Conservation (phyloP, 495 filamentous ascomycete genomes). For the Penicillium samsonianum region DNA sequence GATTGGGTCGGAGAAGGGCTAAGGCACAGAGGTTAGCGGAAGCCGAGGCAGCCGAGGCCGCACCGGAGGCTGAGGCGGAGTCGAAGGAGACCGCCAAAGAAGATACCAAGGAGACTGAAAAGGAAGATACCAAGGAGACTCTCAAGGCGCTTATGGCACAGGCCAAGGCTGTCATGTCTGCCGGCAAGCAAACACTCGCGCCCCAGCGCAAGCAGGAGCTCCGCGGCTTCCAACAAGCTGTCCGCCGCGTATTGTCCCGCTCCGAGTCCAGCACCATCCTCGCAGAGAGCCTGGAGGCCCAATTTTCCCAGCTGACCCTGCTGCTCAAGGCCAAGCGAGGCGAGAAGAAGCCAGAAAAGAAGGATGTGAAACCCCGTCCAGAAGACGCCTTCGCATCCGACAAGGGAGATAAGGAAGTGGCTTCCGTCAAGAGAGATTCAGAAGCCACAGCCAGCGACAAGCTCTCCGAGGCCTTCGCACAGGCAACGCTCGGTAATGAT, state of each 20-base stretch:
- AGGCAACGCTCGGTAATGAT: constrained; percentile 40
- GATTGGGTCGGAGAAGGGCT: constrained; percentile 27
- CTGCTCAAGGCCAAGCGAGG: constrained; percentile 44
- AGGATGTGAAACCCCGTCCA: constrained; percentile 1
- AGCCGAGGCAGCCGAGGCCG: constrained; percentile 26
- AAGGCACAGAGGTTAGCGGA: constrained; percentile 28
- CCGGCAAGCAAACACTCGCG: constrained; percentile 49
- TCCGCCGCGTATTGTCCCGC: constrained; percentile 55
- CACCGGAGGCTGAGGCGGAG: constrained; percentile 25
- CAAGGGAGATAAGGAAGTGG: constrained; percentile 4
- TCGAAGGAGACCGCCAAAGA: constrained; percentile 28
- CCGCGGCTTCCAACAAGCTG: constrained; percentile 56
- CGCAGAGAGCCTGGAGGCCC: constrained; percentile 52
- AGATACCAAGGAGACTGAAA: constrained; percentile 31
- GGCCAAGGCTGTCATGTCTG: constrained; percentile 55
- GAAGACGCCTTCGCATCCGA: constrained; percentile 7
- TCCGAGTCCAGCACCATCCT: constrained; percentile 44
- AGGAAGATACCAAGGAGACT: constrained; percentile 42
- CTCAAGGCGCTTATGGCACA: constrained; percentile 54
- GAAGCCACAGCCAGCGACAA: constrained; percentile 33
- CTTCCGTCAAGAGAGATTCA: constrained; percentile 13
- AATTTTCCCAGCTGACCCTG: constrained; percentile 49
- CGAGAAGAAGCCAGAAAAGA: constrained; percentile 27
- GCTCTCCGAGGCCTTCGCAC: constrained; percentile 46
- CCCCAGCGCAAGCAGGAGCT: constrained; percentile 64